A percentile compares a stretch with the other conserved stretches of the same genome.
Conservation (phyloP, 2,329 filamentous ascomycete species). For the Scorias spongiosa region DNA sequence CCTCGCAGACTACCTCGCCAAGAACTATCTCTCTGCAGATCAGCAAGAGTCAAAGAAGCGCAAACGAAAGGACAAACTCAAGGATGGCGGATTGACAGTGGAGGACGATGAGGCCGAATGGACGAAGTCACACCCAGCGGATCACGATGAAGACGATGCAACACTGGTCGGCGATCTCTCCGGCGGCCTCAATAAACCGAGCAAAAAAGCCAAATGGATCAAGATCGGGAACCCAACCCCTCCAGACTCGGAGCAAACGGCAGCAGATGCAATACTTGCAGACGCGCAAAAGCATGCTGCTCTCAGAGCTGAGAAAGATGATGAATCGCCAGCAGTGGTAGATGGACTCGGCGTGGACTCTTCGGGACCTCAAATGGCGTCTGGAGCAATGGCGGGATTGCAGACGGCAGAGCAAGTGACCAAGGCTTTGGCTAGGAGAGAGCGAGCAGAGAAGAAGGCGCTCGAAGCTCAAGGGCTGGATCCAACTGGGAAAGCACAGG, state of each 20-base stretch:
- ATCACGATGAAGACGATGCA: conserved; percentile 39
- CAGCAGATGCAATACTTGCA: conserved; percentile 35
- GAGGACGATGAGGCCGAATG: conserved; percentile 33
- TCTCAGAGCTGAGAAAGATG: conserved; percentile 17
- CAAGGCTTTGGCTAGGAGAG: conserved; percentile 42
- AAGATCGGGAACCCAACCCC: conserved; percentile 42
- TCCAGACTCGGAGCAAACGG: conserved; percentile 41
- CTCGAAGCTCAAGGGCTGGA: conserved; percentile 31
- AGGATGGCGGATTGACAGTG: conserved; percentile 27
- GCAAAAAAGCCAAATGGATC: conserved; percentile 77
- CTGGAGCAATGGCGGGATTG: conserved; percentile 73
- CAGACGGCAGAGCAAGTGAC: conserved; percentile 67
- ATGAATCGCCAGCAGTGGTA: conserved; percentile 34
- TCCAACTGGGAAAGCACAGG: conserved; percentile 38
- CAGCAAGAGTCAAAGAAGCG: conserved; percentile 38
- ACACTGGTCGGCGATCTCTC: conserved; percentile 37
- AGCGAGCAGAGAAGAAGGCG: conserved; percentile 44
- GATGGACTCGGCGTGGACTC: conserved; percentile 34
- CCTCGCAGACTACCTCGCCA: conserved; percentile 73
- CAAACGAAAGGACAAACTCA: conserved; percentile 29
- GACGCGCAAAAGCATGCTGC: conserved; percentile 19
- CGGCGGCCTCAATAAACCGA: conserved; percentile 31
- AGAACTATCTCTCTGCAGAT: conserved; percentile 71
- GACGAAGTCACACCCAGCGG: conserved; percentile 31
- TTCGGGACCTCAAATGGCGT: conserved; percentile 56